Conservation (phyloP, 257 asterid species). For the Ligustrum vulgare region DNA sequence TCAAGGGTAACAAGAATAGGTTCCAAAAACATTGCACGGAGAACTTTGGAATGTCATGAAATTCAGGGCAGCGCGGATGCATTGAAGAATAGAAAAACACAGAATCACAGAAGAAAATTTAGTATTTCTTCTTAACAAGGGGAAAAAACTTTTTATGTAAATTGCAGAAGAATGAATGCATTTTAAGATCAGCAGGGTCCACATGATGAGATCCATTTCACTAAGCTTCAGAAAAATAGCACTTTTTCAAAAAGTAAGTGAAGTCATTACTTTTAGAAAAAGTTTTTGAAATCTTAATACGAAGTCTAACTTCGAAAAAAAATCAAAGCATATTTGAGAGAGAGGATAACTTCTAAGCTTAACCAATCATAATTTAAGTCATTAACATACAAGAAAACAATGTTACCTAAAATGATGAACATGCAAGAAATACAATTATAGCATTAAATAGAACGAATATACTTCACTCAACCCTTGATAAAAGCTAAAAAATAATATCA, state of each 20-base stretch:
- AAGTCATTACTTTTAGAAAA: background rate
- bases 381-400: background rate
- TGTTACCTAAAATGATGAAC: background rate
- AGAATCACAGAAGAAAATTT: background rate
- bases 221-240: background rate
- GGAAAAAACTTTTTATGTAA: background rate
- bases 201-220: background rate
- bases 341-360: background rate
- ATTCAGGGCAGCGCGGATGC: background rate
- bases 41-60: background rate
- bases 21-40: background rate
- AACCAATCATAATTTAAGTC: background rate
- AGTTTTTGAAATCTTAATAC: background rate
- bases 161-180: background rate
- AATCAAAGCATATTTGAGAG: background rate
- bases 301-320: background rate
- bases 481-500: background rate
- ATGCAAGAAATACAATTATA: background rate
- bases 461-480: background rate
- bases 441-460: background rate
- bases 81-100: background rate
- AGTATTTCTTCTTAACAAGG: background rate
- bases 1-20: background rate
- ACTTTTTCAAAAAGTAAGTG: background rate
- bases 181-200: background rate